Conservation (phyloP, 2,329 filamentous ascomycete genomes). For the Camillea tinctor region DNA sequence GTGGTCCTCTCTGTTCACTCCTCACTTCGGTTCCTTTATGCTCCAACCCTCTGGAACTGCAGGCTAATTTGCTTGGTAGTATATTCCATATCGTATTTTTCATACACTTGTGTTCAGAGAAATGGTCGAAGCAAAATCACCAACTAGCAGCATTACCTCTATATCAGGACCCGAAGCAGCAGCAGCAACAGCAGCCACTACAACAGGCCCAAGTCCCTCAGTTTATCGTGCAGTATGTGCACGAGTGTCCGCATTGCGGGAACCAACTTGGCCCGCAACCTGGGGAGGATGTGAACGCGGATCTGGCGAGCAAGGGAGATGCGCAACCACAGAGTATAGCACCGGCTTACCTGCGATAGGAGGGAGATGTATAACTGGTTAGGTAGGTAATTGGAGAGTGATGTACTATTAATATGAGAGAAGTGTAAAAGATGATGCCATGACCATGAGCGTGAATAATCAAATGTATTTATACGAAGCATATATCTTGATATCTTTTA, state of each 20-base stretch:
- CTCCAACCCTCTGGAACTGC: not conserved
- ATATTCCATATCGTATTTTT: slow-evolving; percentile 6
- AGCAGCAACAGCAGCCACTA: not conserved
- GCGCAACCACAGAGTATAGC: slow-evolving; percentile 13
- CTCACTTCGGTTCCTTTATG: not conserved
- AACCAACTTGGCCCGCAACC: slow-evolving; percentile 2
- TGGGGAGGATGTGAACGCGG: not conserved
- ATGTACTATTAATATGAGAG: not conserved
- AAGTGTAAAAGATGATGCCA: no score
- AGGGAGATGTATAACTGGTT: no score
- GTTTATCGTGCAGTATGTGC: slow-evolving; percentile 15
- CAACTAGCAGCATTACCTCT: not conserved
- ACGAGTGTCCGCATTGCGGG: slow-evolving; percentile 7
- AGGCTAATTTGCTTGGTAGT: not conserved
- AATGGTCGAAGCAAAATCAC: slow-evolving; percentile 6
- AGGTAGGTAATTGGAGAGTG: not conserved
- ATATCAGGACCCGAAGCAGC: slow-evolving; percentile 1
- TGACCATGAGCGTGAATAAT: no score
- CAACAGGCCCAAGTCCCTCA: not conserved
- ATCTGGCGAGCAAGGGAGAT: slow-evolving; percentile 10
- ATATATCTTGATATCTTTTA: no score
- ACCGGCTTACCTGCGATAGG: slow-evolving; percentile 1
- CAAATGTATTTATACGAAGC: no score
- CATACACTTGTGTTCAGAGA: slow-evolving; percentile 6
- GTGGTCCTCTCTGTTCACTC: not conserved